Conservation (phyloP, 805 yeast species). For the Metschnikowia corniflorae region DNA sequence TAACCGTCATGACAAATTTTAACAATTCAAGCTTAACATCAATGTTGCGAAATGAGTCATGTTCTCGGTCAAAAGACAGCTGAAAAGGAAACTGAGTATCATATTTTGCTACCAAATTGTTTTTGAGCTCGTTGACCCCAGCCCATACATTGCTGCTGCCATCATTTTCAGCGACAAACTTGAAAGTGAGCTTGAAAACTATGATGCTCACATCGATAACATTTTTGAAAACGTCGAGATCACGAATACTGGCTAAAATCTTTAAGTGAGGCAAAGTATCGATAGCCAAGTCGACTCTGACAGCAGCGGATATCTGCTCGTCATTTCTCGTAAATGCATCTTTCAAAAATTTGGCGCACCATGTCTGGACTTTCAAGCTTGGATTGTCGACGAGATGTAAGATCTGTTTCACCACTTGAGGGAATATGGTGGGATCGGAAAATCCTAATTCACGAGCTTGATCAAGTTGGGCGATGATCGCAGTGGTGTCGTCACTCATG, state of each 20-base stretch:
- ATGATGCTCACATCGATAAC: slow-evolving; percentile 37
- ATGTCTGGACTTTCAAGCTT: slow-evolving; percentile 31
- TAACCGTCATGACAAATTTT: slow-evolving; percentile 55
- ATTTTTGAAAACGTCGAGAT: slow-evolving; percentile 29
- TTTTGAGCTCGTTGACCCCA: slow-evolving; percentile 52
- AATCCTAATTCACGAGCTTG: slow-evolving; percentile 38
- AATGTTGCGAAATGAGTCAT: slow-evolving; percentile 47
- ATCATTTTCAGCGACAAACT: slow-evolving; percentile 45
- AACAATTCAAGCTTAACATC: slow-evolving; percentile 66
- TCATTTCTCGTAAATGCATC: slow-evolving; percentile 35
- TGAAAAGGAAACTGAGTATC: slow-evolving; percentile 51
- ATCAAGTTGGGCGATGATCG: slow-evolving; percentile 29
- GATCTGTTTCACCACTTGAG: slow-evolving; percentile 43
- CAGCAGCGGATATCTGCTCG: slow-evolving; percentile 22
- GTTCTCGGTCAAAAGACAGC: slow-evolving; percentile 45
- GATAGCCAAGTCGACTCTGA: slow-evolving; percentile 38
- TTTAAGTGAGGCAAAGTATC: slow-evolving; percentile 36
- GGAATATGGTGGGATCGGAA: slow-evolving; percentile 28
- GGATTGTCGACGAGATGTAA: slow-evolving; percentile 36
- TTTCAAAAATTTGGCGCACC: slow-evolving; percentile 40
- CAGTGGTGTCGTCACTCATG: slow-evolving; percentile 16
- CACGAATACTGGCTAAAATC: slow-evolving; percentile 25
- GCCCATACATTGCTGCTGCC: slow-evolving; percentile 52
- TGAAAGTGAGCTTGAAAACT: slow-evolving; percentile 43
- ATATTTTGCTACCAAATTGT: slow-evolving; percentile 58